Conservation (phyloP, 148 eudicot genomes). For the Rhododendron simsii region DNA sequence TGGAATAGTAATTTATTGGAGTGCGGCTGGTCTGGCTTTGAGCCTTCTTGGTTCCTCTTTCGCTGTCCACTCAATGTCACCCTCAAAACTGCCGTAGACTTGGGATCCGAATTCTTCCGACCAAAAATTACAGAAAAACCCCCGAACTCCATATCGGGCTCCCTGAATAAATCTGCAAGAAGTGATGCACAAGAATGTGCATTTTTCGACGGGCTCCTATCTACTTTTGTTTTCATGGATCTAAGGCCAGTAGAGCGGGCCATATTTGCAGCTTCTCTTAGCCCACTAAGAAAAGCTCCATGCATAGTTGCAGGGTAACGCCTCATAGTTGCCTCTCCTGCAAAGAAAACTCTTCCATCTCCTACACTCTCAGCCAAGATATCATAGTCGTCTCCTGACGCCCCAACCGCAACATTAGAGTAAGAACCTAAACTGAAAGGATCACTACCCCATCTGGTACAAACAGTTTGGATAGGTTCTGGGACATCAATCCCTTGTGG, state of each 20-base stretch:
- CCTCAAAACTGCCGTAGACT: slow-evolving; percentile 71
- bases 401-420: slow-evolving; percentile 97
- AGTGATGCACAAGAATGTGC: slow-evolving; percentile 76
- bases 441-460: slow-evolving; percentile 98
- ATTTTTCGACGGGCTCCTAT: slow-evolving; percentile 60
- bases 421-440: slow-evolving; percentile 91
- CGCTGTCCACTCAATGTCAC: slow-evolving; percentile 70
- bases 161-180: slow-evolving; percentile 89
- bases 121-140: slow-evolving; percentile 67
- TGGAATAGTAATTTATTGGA: slow-evolving; percentile 79
- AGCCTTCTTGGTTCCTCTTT: slow-evolving; percentile 51
- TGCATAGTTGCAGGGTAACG: slow-evolving; percentile 99
- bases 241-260: slow-evolving; percentile 57
- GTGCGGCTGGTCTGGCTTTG: slow-evolving; percentile 50
- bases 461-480: slow-evolving; percentile 89
- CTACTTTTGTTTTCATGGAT: slow-evolving; percentile 41
- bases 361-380: slow-evolving; percentile 95
- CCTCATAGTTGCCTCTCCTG: slow-evolving; percentile 93
- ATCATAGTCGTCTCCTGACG: slow-evolving; percentile 98
- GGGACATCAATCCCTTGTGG: slow-evolving; percentile 93
- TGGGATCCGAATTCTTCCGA: slow-evolving; percentile 50
- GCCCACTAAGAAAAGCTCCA: slow-evolving; percentile 93
- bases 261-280: slow-evolving; percentile 94
- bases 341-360: slow-evolving; percentile 94
- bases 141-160: slow-evolving; percentile 93